Evolutionary conservation across 306 rosid species (phyloP).

Genomic region (Vigna radiata): DNA sequence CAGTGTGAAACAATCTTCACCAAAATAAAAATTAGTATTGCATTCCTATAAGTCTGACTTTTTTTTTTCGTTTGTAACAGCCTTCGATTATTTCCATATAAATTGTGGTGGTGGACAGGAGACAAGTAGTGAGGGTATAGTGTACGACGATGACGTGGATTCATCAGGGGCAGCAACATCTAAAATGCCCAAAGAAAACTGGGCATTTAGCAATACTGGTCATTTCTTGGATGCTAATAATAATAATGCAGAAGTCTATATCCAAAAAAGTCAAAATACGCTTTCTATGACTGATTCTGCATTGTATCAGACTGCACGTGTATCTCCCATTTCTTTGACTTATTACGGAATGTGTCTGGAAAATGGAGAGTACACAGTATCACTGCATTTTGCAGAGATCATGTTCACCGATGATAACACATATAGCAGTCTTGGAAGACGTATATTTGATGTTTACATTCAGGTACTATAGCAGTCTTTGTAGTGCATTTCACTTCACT

Average conservation of each 20-base stretch:
- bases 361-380: slow-evolving; percentile 59
- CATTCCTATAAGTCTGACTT: neutral
- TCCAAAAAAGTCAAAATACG: neutral
- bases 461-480: slow-evolving; percentile 47
- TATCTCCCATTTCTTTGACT: slow-evolving; percentile 70
- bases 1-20: too few species aligned
- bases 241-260: neutral
- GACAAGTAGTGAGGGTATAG: neutral
- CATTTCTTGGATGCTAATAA: slow-evolving; percentile 35
- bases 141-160: slow-evolving; percentile 18
- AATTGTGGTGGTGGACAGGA: slow-evolving; percentile 47
- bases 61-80: neutral
- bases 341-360: slow-evolving; percentile 62
- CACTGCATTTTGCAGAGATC: slow-evolving; percentile 63
- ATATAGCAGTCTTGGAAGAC: slow-evolving; percentile 59
- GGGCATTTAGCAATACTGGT: slow-evolving; percentile 70
- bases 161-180: neutral
- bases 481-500: neutral
- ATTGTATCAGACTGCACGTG: slow-evolving; percentile 66
- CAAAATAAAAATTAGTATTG: too few species aligned
- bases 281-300: slow-evolving; percentile 41
- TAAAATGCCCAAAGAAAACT: slow-evolving; percentile 15
- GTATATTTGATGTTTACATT: slow-evolving; percentile 60
- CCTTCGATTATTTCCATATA: slow-evolving; percentile 32
- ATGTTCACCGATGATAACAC: slow-evolving; percentile 42